Evolutionary conservation across 2,329 filamentous ascomycete species (phyloP), one percentile per base, ranked within the genome.

Genomic region (Beauveria sp.): DNA sequence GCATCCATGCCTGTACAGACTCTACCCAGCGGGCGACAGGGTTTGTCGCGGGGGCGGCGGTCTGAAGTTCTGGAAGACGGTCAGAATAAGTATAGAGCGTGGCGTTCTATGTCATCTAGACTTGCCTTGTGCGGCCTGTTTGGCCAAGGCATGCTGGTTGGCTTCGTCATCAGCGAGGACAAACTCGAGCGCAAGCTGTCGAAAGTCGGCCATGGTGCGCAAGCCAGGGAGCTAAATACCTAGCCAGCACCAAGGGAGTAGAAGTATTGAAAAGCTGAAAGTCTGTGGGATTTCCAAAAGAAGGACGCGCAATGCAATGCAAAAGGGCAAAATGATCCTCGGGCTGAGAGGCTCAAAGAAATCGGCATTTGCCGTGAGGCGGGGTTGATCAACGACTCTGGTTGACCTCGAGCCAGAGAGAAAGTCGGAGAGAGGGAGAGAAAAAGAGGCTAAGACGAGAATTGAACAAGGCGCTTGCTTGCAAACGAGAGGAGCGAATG

Each of bases 1-100:
- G 78, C 74, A 84, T 81, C 81, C 81, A 84, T 60, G 75, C 77
- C 65, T 81, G 77, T 60, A 84, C 79, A 42, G 81, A 80, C 51
- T 81, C 78, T 30, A 82, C 81, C 81, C 81, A 84, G 67, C 80
- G 78, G 18, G 79, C 79, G 49, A 84, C 74, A 3, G 78, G 74
- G 53, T 78, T 74, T 53, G 78, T 75, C 65, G 71, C 76, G 46
- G 77, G 71, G 0, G 76, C 65, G 8, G 78, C 73, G 60, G 69
- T 71, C 68, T 81, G 73, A 24, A 83, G 80, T 63, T 77, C 79
- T 81, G 45, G 20, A 24, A 4, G 28, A 26, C 6, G 10, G 62
- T 70, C 45, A 70, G 61, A 30, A 65, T 24, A 14, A 18, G 5
- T 10, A 30, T 7, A 7, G 3, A 30, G 38, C 24, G 20, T 16